phyloP scores from a whole-genome alignment of 345 rosid species.

The Bruguiera gymnorhiza region DNA sequence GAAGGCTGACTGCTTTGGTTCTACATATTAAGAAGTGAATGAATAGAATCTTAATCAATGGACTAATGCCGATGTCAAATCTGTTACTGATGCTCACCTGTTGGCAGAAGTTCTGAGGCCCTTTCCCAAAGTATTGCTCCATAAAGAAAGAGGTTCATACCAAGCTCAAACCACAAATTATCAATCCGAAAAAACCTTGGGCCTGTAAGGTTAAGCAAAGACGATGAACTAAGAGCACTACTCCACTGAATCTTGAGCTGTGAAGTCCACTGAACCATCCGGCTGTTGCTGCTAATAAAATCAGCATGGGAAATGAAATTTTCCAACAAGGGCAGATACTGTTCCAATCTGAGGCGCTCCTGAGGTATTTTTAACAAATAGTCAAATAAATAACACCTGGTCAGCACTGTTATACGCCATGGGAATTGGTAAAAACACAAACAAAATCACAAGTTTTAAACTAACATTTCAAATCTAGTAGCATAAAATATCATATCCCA shows the following conservation, averaged over 20 bases:
- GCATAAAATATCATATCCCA: not conserved
- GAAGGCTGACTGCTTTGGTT: slow-evolving; percentile 51
- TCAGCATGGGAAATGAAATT: slow-evolving; percentile 54
- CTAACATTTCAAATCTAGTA: not conserved
- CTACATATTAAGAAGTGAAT: slow-evolving; percentile 29
- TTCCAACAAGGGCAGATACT: slow-evolving; percentile 60
- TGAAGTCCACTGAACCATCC: slow-evolving; percentile 35
- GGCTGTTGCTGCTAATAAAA: slow-evolving; percentile 28
- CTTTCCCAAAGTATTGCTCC: slow-evolving; percentile 63
- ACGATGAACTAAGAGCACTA: slow-evolving; percentile 47
- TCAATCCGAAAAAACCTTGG: slow-evolving; percentile 55
- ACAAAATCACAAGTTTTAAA: not conserved
- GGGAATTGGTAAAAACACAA: not conserved
- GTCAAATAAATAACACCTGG: slow-evolving; percentile 16
- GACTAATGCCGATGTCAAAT: not conserved
- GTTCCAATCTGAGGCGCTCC: slow-evolving; percentile 64
- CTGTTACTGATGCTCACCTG: slow-evolving; percentile 37
- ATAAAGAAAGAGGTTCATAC: slow-evolving; percentile 55
- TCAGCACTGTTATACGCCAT: not conserved
- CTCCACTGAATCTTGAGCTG: slow-evolving; percentile 71
- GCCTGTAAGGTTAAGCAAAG: slow-evolving; percentile 54
- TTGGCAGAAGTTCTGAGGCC: slow-evolving; percentile 52
- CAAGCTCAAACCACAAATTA: slow-evolving; percentile 59
- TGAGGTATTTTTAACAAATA: slow-evolving; percentile 24
- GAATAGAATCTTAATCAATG: slow-evolving; percentile 4